phyloP scores from a whole-genome alignment of 257 asterid genomes.

The Capsicum chinense region DNA sequence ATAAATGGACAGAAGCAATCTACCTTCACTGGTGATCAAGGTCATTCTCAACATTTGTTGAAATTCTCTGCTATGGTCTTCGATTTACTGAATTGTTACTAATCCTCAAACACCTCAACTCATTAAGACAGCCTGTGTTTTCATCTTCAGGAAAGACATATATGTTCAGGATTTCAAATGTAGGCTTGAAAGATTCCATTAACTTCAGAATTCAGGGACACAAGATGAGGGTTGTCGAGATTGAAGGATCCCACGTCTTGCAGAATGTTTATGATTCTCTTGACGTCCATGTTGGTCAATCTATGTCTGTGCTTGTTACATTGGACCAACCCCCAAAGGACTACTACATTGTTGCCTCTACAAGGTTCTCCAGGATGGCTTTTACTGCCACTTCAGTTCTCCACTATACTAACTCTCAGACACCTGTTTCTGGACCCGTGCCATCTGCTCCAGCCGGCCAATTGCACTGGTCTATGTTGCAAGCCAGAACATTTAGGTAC shows the following conservation, averaged over 20 bases:
- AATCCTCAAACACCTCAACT: background rate
- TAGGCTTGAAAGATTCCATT: slow-evolving; percentile 69
- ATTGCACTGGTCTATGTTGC: slow-evolving; percentile 73
- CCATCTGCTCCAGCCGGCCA: slow-evolving; percentile 66
- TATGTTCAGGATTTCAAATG: slow-evolving; percentile 88
- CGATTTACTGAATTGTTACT: slow-evolving; percentile 3
- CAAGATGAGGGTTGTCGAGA: slow-evolving; percentile 81
- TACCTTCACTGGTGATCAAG: slow-evolving; percentile 76
- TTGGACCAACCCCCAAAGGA: slow-evolving; percentile 78
- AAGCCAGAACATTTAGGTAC: slow-evolving; percentile 87
- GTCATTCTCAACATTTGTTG: slow-evolving; percentile 40
- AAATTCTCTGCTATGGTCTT: background rate
- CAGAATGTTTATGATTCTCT: slow-evolving; percentile 75
- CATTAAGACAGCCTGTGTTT: background rate
- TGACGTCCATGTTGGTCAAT: slow-evolving; percentile 88
- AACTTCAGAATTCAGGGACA: slow-evolving; percentile 95
- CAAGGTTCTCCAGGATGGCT: slow-evolving; percentile 62
- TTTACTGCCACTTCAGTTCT: slow-evolving; percentile 59
- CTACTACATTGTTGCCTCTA: slow-evolving; percentile 82
- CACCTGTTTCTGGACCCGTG: slow-evolving; percentile 65
- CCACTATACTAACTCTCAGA: slow-evolving; percentile 69
- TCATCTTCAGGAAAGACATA: slow-evolving; percentile 71
- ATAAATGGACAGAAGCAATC: slow-evolving; percentile 68
- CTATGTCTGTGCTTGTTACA: slow-evolving; percentile 74
- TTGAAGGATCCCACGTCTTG: slow-evolving; percentile 90